Conservation (phyloP, 257 asterid genomes). For the Solanum dulcamara region DNA sequence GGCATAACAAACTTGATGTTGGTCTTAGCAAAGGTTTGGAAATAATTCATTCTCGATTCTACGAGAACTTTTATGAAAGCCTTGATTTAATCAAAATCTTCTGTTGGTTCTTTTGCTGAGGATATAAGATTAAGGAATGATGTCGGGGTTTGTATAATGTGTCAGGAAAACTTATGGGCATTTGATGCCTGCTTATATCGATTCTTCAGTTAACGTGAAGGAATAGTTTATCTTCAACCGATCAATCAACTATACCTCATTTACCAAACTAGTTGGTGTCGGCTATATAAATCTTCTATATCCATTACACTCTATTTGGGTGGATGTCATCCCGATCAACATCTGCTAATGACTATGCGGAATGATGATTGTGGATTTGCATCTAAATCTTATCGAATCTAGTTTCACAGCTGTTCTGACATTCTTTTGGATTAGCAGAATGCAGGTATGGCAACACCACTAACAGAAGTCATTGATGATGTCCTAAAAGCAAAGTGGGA, state of each 20-base stretch:
- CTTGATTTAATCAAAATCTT: not conserved
- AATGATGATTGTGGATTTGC: not conserved
- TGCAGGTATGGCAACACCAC: slow-evolving; percentile 39
- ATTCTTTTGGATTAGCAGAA: slow-evolving; percentile 34
- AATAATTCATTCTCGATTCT: not conserved
- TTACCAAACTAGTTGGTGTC: not conserved
- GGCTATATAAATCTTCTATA: not conserved
- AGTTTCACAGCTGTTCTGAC: not conserved
- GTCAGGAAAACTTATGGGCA: not conserved
- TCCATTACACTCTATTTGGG: not conserved
- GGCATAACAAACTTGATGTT: not conserved
- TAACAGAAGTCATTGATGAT: slow-evolving; percentile 53
- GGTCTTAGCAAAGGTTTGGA: not conserved
- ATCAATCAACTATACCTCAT: not conserved
- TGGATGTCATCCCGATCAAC: not conserved
- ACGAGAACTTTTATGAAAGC: not conserved
- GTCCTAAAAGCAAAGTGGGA: slow-evolving; percentile 85
- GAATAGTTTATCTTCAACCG: not conserved
- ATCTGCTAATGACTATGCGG: not conserved
- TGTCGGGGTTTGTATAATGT: not conserved
- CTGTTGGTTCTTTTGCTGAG: not conserved
- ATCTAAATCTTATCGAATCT: not conserved
- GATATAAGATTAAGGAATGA: not conserved
- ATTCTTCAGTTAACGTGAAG: not conserved
- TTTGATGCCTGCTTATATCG: not conserved